A percentile compares a stretch with the other conserved stretches of the same genome.
Evolutionary conservation across 139 green algal species (phyloP).

Genomic region (Auxenochlorella pyrenoidosa): DNA sequence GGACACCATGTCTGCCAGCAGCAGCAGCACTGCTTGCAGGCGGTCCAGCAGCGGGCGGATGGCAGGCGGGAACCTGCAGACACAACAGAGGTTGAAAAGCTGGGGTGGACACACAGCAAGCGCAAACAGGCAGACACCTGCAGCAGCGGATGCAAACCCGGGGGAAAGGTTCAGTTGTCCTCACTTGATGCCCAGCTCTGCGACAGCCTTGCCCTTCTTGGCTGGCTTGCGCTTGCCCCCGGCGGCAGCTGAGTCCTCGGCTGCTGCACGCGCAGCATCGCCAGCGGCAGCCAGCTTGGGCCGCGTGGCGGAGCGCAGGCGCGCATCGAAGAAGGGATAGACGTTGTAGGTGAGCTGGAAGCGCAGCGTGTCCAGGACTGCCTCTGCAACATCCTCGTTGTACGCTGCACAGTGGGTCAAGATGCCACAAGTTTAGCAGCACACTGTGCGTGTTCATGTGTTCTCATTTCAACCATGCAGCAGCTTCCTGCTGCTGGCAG

Average conservation of each 20-base stretch:
- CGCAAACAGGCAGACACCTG: neutral
- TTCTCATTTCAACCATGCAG: too few species aligned
- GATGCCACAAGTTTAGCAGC: neutral
- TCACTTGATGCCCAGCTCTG: slow-evolving; percentile 2
- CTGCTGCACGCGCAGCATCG: neutral
- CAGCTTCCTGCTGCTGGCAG: too few species aligned
- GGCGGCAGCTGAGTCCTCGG: neutral
- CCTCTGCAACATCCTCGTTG: slow-evolving; percentile 58
- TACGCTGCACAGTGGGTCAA: slow-evolving; percentile 31
- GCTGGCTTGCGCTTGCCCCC: slow-evolving; percentile 5
- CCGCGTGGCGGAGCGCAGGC: slow-evolving; percentile 49
- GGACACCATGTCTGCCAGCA: slow-evolving; percentile 51
- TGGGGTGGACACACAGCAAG: neutral
- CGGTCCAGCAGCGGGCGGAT: slow-evolving; percentile 40
- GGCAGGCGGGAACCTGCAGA: slow-evolving; percentile 21
- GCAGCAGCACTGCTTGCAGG: slow-evolving; percentile 30
- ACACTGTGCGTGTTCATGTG: too few species aligned
- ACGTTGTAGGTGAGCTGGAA: slow-evolving; percentile 79
- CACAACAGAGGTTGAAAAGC: neutral
- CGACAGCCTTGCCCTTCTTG: slow-evolving; percentile 8
- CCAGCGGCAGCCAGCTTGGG: slow-evolving; percentile 33
- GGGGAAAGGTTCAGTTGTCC: neutral
- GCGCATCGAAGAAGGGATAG: slow-evolving; percentile 65
- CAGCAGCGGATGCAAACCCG: too few species aligned
- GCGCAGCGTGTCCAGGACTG: slow-evolving; percentile 42